phyloP scores from a whole-genome alignment of 2,329 filamentous ascomycete species.

The Scytalidium sp. region DNA sequence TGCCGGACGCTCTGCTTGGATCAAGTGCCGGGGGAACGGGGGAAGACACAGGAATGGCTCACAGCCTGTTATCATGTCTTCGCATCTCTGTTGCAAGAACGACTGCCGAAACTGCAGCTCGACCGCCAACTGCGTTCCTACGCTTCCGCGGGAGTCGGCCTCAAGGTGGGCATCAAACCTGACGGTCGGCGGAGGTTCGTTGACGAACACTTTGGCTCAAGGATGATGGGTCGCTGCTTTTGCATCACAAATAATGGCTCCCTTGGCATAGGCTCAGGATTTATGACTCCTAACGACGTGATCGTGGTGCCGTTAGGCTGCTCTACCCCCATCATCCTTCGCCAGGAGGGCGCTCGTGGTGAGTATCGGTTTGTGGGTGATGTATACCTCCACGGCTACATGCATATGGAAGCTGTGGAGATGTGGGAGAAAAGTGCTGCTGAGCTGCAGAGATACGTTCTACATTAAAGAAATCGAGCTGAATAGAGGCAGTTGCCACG shows the following conservation, averaged over 20 bases:
- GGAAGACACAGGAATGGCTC: slow-evolving; percentile 15
- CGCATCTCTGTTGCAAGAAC: background rate
- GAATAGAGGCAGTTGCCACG: too few species aligned
- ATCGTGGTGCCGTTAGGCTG: slow-evolving; percentile 34
- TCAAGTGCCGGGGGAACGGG: slow-evolving; percentile 15
- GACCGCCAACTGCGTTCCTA: background rate
- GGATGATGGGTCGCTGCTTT: slow-evolving; percentile 1
- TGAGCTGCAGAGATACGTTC: too few species aligned
- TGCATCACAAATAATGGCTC: slow-evolving; percentile 2
- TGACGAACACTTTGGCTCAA: too few species aligned
- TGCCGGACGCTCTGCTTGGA: slow-evolving; percentile 28
- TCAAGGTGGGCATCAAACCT: too few species aligned
- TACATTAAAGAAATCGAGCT: too few species aligned
- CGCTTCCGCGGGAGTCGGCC: too few species aligned
- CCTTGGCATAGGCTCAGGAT: slow-evolving; percentile 31
- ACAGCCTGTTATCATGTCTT: slow-evolving; percentile 8
- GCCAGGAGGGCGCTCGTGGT: slow-evolving; percentile 21
- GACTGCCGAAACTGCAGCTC: background rate
- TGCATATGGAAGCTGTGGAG: slow-evolving; percentile 30
- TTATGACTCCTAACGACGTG: slow-evolving; percentile 26
- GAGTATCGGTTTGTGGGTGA: slow-evolving; percentile 32
- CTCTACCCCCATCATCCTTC: slow-evolving; percentile 29
- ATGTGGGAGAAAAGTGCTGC: slow-evolving; percentile 15
- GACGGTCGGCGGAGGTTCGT: too few species aligned
- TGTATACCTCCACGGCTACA: slow-evolving; percentile 32